Evolutionary conservation across 2,329 filamentous ascomycete species (phyloP).

Genomic region (Penicillium sp.): DNA sequence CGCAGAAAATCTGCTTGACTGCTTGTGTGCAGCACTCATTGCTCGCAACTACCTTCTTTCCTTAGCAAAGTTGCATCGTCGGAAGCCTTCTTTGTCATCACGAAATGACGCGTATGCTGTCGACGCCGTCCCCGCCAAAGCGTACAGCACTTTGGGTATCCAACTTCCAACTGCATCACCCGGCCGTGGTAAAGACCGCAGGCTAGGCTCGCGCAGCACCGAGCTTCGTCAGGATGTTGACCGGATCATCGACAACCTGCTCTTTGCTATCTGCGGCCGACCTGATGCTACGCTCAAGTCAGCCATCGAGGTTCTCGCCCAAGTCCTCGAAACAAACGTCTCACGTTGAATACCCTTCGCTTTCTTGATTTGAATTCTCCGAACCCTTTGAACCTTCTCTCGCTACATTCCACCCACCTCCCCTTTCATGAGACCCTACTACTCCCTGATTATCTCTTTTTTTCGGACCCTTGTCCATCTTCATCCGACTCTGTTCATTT

Average conservation of each 20-base stretch:
- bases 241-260: constrained; percentile 37
- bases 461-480: not conserved
- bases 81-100: constrained; percentile 20
- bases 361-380: not conserved
- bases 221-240: constrained; percentile 37
- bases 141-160: constrained; percentile 35
- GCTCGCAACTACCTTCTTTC: constrained; percentile 41
- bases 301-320: constrained; percentile 38
- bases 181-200: constrained; percentile 30
- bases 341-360: constrained; percentile 12
- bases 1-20: constrained; percentile 37
- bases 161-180: constrained; percentile 30
- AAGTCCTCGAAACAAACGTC: constrained; percentile 39
- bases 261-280: constrained; percentile 39
- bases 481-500: not conserved
- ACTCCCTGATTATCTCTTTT: constrained; percentile 4
- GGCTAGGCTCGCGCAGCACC: constrained; percentile 31
- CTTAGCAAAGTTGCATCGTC: constrained; percentile 29
- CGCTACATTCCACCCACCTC: not conserved
- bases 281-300: constrained; percentile 40
- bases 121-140: constrained; percentile 37
- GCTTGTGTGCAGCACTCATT: constrained; percentile 40
- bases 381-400: not conserved
- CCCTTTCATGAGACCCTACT: not conserved
- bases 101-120: constrained; percentile 24